Evolutionary conservation across 2,329 filamentous ascomycete genomes (phyloP).

Genomic region (Aspergillus pseudotamarii): DNA sequence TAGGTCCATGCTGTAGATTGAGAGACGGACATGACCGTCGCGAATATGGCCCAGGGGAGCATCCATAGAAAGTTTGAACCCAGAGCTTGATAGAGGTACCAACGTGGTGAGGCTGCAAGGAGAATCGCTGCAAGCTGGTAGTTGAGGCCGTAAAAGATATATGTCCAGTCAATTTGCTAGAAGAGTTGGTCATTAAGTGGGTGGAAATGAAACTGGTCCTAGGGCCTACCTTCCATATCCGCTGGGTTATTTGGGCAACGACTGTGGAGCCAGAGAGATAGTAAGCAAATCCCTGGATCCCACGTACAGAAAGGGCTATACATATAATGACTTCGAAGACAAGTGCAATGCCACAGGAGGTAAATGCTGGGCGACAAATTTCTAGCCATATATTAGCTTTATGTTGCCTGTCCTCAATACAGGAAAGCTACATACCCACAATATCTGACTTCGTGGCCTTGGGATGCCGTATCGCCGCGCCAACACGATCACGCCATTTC

Average conservation of each 20-base stretch:
- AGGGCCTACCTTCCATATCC: slow-evolving; percentile 60
- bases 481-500: too few relatives aligned
- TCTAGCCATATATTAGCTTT: slow-evolving; percentile 16
- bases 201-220: too few relatives aligned
- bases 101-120: slow-evolving; percentile 64
- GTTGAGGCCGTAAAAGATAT: slow-evolving; percentile 47
- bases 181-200: too few relatives aligned
- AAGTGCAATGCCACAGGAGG: slow-evolving; percentile 50
- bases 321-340: slow-evolving; percentile 62
- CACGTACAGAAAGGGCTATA: slow-evolving; percentile 63
- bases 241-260: slow-evolving; percentile 63
- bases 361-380: slow-evolving; percentile 57
- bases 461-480: too few relatives aligned
- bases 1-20: slow-evolving; percentile 23
- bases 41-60: slow-evolving; percentile 69
- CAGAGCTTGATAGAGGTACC: slow-evolving; percentile 70
- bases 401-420: neutral
- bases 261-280: slow-evolving; percentile 61
- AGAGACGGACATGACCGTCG: slow-evolving; percentile 14
- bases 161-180: too few relatives aligned
- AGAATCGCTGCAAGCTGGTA: slow-evolving; percentile 64
- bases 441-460: too few relatives aligned
- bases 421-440: slow-evolving; percentile 6
- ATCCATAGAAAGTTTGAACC: slow-evolving; percentile 69
- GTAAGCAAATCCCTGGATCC: slow-evolving; percentile 62